Percentiles rank a stretch among this genome's conserved stretches.
Conservation (phyloP, 352 stramenopile genomes). For the Phytophthora sansomeana region DNA sequence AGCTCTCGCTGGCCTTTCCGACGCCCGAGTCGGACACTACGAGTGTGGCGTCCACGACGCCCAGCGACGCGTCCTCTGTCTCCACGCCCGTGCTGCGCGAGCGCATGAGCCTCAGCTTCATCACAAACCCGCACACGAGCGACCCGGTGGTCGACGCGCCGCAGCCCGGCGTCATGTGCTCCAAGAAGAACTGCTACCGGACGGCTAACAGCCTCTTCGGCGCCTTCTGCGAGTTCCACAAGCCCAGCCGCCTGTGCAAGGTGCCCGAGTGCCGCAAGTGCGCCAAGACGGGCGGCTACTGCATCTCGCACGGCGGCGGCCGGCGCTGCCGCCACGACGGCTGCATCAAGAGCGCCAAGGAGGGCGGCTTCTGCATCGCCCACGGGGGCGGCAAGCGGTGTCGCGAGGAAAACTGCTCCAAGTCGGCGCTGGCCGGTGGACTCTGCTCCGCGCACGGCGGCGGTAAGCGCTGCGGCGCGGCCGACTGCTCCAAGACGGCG, state of each 20-base stretch:
- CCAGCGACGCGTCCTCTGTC: conserved; percentile 32
- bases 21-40: conserved; percentile 34
- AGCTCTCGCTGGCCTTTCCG: conserved; percentile 25
- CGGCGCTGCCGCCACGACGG: conserved; percentile 54
- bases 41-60: conserved; percentile 34
- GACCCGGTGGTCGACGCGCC: conserved; percentile 4
- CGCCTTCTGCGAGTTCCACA: conserved; percentile 71
- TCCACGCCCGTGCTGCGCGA: conserved; percentile 34
- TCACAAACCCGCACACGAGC: conserved; percentile 45
- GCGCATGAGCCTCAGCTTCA: conserved; percentile 74
- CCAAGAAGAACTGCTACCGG: conserved; percentile 75
- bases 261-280: conserved; percentile 64
- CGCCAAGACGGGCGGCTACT: conserved; percentile 79
- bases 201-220: conserved; percentile 53
- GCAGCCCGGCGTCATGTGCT: conserved; percentile 43
- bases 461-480: conserved; percentile 61
- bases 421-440: conserved; percentile 69
- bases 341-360: conserved; percentile 80
- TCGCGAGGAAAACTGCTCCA: conserved; percentile 57
- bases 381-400: conserved; percentile 54
- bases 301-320: conserved; percentile 77
- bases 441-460: conserved; percentile 78
- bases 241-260: conserved; percentile 74
- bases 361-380: conserved; percentile 71
- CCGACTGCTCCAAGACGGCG: conserved; percentile 67